Percentiles rank a stretch among this genome's conserved stretches.
These are phyloP conservation scores for Hypoxylon subgilvum DNA, from an alignment of 495 filamentous ascomycete genomes.

Conservation along the genomic window DNA sequence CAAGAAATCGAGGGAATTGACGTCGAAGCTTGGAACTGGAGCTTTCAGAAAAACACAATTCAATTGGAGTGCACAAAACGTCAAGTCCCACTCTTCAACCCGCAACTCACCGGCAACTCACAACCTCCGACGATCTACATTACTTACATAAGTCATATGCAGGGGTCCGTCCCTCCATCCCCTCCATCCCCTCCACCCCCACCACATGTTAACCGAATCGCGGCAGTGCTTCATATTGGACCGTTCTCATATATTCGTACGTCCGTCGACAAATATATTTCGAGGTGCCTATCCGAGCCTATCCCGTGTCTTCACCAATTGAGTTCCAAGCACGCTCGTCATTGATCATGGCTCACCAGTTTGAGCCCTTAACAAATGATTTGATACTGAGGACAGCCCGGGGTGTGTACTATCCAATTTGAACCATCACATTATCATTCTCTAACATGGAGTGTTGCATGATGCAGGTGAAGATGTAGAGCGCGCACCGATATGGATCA, in stretches of 20 bases:
- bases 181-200: not conserved
- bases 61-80: no score
- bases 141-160: constrained; percentile 7
- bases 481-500: constrained; percentile 94
- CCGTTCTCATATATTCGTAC: no score
- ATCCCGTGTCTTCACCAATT: no score
- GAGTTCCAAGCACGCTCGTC: no score
- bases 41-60: constrained; percentile 8
- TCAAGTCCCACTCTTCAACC: no score
- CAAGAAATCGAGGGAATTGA: constrained; percentile 5
- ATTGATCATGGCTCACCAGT: constrained; percentile 63
- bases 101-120: no score
- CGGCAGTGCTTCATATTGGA: no score
- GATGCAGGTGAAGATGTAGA: constrained; percentile 81
- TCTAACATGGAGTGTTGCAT: constrained; percentile 35
- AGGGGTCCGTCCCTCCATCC: constrained; percentile 34
- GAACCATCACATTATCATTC: constrained; percentile 32
- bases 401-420: constrained; percentile 60
- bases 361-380: constrained; percentile 87
- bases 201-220: no score
- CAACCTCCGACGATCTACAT: not conserved
- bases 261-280: no score
- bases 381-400: constrained; percentile 84
- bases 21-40: constrained; percentile 8
- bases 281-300: no score